phyloP scores from a whole-genome alignment of 768 basidiomycete species.

The Amanita phalloides region DNA sequence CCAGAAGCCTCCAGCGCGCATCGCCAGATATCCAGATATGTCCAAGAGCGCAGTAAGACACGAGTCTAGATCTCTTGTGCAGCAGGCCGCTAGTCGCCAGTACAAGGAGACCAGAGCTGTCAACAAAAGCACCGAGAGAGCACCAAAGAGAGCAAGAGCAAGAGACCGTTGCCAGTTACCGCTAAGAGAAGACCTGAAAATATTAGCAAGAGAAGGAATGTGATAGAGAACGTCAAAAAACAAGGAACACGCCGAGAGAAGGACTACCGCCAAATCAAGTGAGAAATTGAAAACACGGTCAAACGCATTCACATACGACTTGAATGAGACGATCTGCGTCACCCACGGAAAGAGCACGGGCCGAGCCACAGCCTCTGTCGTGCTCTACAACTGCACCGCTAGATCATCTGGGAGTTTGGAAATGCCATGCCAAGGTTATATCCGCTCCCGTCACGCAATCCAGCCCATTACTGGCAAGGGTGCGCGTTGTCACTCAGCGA shows the following conservation, averaged over 20 bases:
- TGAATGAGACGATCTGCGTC: background rate
- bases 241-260: too few species aligned
- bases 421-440: background rate
- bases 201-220: background rate
- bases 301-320: background rate
- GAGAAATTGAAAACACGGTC: background rate
- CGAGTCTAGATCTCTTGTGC: background rate
- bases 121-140: background rate
- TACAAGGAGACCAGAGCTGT: too few species aligned
- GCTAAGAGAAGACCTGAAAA: background rate
- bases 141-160: too few species aligned
- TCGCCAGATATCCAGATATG: background rate
- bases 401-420: background rate
- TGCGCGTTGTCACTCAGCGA: constrained; percentile 7
- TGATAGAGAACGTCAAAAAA: too few species aligned
- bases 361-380: background rate
- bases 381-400: background rate
- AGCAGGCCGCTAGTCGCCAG: too few species aligned
- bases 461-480: background rate
- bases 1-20: background rate
- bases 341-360: background rate
- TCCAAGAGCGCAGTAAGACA: too few species aligned
- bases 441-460: background rate
- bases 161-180: too few species aligned
- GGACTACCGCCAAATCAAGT: background rate